Conservation (phyloP, 306 rosid species). For the Rosa persica region DNA sequence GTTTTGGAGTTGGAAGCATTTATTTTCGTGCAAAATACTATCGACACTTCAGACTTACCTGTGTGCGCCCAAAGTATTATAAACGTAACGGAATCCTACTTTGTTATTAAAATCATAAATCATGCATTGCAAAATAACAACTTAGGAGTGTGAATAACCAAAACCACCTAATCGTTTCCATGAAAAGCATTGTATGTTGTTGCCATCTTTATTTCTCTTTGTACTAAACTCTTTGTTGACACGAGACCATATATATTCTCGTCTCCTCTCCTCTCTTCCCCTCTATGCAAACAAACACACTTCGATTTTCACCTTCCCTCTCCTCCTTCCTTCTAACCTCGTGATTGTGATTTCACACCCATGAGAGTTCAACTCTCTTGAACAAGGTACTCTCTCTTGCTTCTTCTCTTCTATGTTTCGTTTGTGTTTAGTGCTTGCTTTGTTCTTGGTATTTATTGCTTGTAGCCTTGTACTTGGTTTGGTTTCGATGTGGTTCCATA, state of each 20-base stretch:
- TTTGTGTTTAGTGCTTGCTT: conserved; percentile 15
- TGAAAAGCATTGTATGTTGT: not conserved
- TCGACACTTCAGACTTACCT: not conserved
- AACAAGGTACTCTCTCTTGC: conserved; percentile 42
- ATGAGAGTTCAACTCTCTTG: conserved; percentile 28
- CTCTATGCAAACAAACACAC: conserved; percentile 9
- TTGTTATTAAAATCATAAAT: not conserved
- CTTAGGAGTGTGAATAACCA: not conserved
- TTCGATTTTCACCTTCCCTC: conserved; percentile 23
- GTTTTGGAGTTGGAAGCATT: not conserved
- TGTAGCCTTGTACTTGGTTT: conserved; percentile 13
- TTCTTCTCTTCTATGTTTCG: conserved; percentile 3
- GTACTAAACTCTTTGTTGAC: conserved; percentile 11
- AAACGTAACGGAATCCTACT: not conserved
- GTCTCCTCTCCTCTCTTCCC: conserved; percentile 15
- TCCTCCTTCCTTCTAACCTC: conserved; percentile 25
- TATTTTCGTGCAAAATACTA: not conserved
- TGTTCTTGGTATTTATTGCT: conserved; percentile 19
- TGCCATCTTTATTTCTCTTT: not conserved
- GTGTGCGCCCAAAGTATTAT: not conserved
- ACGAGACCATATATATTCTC: conserved; percentile 8
- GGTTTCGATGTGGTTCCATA: conserved; percentile 26
- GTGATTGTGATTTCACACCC: conserved; percentile 31
- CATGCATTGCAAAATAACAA: not conserved
- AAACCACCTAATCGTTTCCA: not conserved